Conservation (phyloP, 306 rosid species). For the Lathyrus sativus region DNA sequence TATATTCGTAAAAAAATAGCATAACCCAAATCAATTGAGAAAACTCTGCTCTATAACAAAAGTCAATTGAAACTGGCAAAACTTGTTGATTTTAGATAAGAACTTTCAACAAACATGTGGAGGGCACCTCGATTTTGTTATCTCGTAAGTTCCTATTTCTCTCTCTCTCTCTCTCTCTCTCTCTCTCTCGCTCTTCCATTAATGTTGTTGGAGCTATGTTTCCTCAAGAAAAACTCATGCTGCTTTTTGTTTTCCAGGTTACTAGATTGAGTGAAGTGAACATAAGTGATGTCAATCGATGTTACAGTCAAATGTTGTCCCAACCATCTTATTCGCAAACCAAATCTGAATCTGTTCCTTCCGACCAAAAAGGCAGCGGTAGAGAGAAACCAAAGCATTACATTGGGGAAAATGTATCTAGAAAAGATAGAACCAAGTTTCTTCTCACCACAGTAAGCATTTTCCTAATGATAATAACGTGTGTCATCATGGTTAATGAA, state of each 20-base stretch:
- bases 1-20: too few relatives aligned
- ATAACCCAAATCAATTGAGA: too few relatives aligned
- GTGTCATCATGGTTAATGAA: too few relatives aligned
- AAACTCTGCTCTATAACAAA: background rate
- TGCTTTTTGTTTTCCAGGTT: constrained; percentile 28
- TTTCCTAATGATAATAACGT: background rate
- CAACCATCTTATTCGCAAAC: constrained; percentile 23
- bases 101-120: constrained; percentile 37
- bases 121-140: constrained; percentile 38
- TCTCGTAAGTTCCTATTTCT: constrained; percentile 37
- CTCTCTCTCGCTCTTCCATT: background rate
- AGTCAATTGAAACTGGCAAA: background rate
- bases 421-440: constrained; percentile 43
- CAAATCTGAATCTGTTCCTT: background rate
- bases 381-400: constrained; percentile 20
- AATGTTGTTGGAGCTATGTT: background rate
- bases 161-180: background rate
- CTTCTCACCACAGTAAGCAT: constrained; percentile 46
- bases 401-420: constrained; percentile 47
- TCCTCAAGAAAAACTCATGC: background rate
- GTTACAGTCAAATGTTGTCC: constrained; percentile 29
- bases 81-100: background rate
- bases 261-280: constrained; percentile 30
- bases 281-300: constrained; percentile 1
- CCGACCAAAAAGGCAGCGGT: background rate